Evolutionary conservation across 345 rosid species (phyloP).

Genomic region (Salix exigua): DNA sequence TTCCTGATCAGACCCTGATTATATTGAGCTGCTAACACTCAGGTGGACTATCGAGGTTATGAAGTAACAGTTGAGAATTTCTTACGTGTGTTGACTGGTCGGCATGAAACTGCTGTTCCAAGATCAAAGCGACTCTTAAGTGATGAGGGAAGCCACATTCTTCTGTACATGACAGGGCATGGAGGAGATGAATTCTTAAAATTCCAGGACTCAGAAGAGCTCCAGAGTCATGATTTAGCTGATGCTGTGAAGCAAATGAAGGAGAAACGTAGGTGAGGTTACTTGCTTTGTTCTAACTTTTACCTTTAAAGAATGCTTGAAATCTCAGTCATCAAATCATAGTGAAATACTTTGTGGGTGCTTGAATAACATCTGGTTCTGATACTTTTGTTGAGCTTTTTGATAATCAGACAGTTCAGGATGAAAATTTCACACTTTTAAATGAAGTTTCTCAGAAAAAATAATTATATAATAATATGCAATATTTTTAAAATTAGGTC

Average conservation of each 20-base stretch:
- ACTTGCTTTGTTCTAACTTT: conserved; percentile 7
- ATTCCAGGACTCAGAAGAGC: conserved; percentile 96
- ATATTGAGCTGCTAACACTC: conserved; percentile 26
- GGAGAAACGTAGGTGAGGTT: conserved; percentile 75
- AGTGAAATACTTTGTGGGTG: not conserved
- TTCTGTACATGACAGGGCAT: conserved; percentile 97
- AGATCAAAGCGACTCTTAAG: conserved; percentile 97
- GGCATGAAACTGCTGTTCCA: conserved; percentile 88
- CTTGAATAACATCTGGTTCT: conserved; percentile 1
- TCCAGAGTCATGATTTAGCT: conserved; percentile 98
- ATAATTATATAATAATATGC: not conserved
- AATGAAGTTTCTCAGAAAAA: not conserved
- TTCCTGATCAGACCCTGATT: conserved; percentile 22
- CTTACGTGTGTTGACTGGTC: conserved; percentile 88
- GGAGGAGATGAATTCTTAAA: conserved; percentile 96
- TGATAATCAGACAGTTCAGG: not conserved
- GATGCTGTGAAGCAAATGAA: conserved; percentile 99
- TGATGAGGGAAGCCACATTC: conserved; percentile 98
- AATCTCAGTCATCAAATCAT: not conserved
- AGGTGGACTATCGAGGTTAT: conserved; percentile 98
- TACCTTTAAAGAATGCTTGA: not conserved
- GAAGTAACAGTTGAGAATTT: conserved; percentile 95
- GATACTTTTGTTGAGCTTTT: not conserved
- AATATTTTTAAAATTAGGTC: not conserved
- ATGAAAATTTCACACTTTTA: not conserved